Evolutionary conservation across 345 rosid genomes (phyloP), one percentile per base, ranked within the genome.

Genomic region (Cardamine resedifolia): DNA sequence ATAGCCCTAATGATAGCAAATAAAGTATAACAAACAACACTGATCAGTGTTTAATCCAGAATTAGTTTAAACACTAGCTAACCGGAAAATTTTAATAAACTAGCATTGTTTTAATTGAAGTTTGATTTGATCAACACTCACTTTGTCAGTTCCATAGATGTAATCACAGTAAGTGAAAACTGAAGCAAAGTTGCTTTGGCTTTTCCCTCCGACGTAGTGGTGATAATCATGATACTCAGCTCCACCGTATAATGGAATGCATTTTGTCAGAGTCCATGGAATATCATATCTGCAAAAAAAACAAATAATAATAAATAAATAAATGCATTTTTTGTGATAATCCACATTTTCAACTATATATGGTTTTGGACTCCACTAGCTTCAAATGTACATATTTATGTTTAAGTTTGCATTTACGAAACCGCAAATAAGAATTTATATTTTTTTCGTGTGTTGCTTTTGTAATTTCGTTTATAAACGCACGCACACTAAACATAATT

Each of bases 121-220:
- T 27, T 52, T 4, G 7, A 2, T 27, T 52, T 4, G 7, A 2
- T 44, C 31, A 21, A 33, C 9, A 48, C 44, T 79, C 36, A 91
- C 97, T 87, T 86, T 89, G 70, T 89, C 89, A 41, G 97, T 91
- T 69, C 97, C 93, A 70, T 91, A 91, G 20, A 91, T 66, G 72
- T 50, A 86, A 68, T 91, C 97, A 52, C 97, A 91, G 62, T 91
- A 91, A 41, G 96, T 91, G 80, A 91, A 89, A 43, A 91, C 88
- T 5, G 96, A 91, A 33, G 96, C 92, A 70, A 91, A 91, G 76
- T 91, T 91, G 78, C 97, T 87, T 20, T 89, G 96, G 83, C 96
- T 89, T 78, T 87, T 86, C 65, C 86, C 90, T 75, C 97, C 97
- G 59, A 91, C 96, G 60, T 85, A 91, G 63, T 91, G 97, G 74